Evolutionary conservation across 129 eudicot species (phyloP).

Genomic region (Flaveria bidentis): DNA sequence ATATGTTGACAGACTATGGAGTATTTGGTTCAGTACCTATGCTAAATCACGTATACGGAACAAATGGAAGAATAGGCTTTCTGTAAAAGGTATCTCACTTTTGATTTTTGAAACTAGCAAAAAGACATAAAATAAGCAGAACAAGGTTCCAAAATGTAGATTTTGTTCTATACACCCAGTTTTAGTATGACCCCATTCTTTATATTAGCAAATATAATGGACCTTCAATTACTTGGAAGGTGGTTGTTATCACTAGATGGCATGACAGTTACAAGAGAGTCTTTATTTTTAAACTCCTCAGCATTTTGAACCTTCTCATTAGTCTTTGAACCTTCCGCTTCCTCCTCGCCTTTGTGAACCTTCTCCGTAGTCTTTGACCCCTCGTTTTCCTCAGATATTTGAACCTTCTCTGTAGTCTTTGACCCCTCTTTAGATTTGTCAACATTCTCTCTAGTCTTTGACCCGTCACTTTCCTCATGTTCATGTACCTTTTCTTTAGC

Average conservation of each 20-base stretch:
- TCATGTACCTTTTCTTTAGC: conserved; percentile 50
- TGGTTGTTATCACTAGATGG: conserved; percentile 22
- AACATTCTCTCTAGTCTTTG: conserved; percentile 51
- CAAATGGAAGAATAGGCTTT: conserved; percentile 24
- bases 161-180: conserved; percentile 9
- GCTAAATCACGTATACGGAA: conserved; percentile 24
- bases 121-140: conserved; percentile 36
- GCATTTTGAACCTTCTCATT: conserved; percentile 10
- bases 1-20: conserved; percentile 64
- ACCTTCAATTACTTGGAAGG: conserved; percentile 28
- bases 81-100: conserved; percentile 34
- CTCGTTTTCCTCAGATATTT: conserved; percentile 26
- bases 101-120: conserved; percentile 22
- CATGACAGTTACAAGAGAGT: conserved; percentile 27
- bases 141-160: conserved; percentile 36
- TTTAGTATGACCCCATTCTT: conserved; percentile 11
- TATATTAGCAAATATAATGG: conserved; percentile 23
- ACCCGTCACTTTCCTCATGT: conserved; percentile 39
- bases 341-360: background rate
- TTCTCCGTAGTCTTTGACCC: conserved; percentile 5
- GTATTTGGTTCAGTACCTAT: conserved; percentile 60
- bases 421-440: conserved; percentile 38
- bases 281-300: conserved; percentile 41
- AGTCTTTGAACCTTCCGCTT: conserved; percentile 8
- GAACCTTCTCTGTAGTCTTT: conserved; percentile 25